A percentile compares a stretch with the other conserved stretches of the same genome.
phyloP scores from a whole-genome alignment of 768 basidiomycete species.

The Cytidiella melzeri region DNA sequence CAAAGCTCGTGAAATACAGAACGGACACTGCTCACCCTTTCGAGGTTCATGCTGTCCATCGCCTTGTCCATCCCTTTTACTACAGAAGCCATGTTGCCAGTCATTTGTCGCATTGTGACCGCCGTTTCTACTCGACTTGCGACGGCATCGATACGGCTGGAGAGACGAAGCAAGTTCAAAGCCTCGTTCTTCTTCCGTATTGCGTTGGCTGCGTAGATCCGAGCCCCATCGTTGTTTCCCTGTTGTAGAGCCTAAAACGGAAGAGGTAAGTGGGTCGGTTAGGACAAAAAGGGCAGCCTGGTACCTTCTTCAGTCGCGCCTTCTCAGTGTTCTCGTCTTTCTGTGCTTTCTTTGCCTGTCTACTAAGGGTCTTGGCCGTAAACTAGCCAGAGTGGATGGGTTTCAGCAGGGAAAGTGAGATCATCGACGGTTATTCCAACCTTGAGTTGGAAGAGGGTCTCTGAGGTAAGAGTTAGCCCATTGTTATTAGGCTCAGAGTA shows the following conservation, averaged over 20 bases:
- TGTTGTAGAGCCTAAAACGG: constrained; percentile 80
- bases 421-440: constrained; percentile 31
- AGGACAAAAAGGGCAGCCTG: constrained; percentile 6
- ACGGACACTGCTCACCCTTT: constrained; percentile 67
- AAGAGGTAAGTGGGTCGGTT: background rate
- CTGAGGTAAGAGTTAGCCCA: constrained; percentile 42
- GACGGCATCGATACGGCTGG: constrained; percentile 93
- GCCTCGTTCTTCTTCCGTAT: constrained; percentile 97
- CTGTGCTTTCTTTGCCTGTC: constrained; percentile 96
- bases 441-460: constrained; percentile 98
- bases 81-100: constrained; percentile 93
- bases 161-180: constrained; percentile 83
- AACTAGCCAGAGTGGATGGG: constrained; percentile 48
- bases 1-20: background rate
- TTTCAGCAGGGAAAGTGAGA: background rate
- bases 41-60: constrained; percentile 99
- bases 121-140: constrained; percentile 97
- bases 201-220: constrained; percentile 97
- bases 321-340: constrained; percentile 93
- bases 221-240: constrained; percentile 93
- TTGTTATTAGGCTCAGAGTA: background rate
- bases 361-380: constrained; percentile 91
- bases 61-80: constrained; percentile 98
- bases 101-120: constrained; percentile 95
- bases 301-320: constrained; percentile 91